A percentile compares a stretch with the other conserved stretches of the same genome.
Evolutionary conservation across 352 stramenopile genomes (phyloP).

Genomic region (Phytophthora pisi): DNA sequence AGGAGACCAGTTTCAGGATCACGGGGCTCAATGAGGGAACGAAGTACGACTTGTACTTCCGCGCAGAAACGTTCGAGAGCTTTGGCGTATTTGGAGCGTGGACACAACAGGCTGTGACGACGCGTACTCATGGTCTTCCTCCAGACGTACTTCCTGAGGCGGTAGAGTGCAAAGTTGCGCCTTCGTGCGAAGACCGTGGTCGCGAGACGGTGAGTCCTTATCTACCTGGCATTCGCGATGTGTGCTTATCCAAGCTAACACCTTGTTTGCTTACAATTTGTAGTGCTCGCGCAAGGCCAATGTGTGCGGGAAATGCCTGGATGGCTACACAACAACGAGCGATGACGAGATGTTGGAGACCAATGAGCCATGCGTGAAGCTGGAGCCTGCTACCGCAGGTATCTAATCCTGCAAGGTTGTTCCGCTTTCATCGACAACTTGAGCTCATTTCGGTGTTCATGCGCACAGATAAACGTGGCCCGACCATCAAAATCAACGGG

Average conservation of each 20-base stretch:
- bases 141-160: constrained; percentile 67
- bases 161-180: constrained; percentile 51
- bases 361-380: constrained; percentile 48
- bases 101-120: constrained; percentile 49
- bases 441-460: constrained; percentile 4
- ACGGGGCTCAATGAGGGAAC: constrained; percentile 60
- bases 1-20: constrained; percentile 47
- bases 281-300: constrained; percentile 60
- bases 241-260: neutral
- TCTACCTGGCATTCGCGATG: neutral
- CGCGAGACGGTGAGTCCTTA: constrained; percentile 48
- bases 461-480: constrained; percentile 8
- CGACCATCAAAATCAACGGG: constrained; percentile 71
- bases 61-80: constrained; percentile 75
- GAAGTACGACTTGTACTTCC: constrained; percentile 75
- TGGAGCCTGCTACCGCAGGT: constrained; percentile 16
- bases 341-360: constrained; percentile 13
- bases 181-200: constrained; percentile 53
- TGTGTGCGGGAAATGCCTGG: constrained; percentile 72
- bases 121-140: constrained; percentile 66
- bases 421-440: no score
- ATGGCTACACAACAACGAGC: constrained; percentile 40
- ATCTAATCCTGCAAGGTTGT: no score
- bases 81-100: constrained; percentile 71
- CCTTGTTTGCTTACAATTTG: neutral